Evolutionary conservation across 805 yeast species (phyloP), one percentile per base, ranked within the genome.

Genomic region (Candida peoriensis): DNA sequence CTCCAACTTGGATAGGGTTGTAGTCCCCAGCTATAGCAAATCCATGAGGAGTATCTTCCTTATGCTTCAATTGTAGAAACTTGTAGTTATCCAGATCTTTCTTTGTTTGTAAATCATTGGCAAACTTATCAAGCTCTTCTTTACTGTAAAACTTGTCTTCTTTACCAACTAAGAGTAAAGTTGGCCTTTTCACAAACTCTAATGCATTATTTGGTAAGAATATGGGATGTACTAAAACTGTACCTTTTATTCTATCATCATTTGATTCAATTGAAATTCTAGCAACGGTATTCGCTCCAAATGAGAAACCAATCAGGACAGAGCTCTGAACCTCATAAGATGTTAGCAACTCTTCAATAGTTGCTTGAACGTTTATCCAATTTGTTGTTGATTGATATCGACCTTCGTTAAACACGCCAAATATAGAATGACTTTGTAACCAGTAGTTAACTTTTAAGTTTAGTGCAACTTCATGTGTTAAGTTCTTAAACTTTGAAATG

Each of bases 1-100:
- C 55, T 3, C 61, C 61, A 8, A 60, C 54, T 20, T 38, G 45
- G 36, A 44, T 40, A 8, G 52, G 54, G 4, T 60, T 48, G 37
- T 63, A 63, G 35, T 63, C 68, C 6, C 68, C 66, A 27, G 61
- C 58, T 20, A 63, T 63, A 3, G 62, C 64, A 48, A 63, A 63
- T 3, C 68, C 67, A 43, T 63, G 68, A 5, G 68, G 68, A n/a
- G 61, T 41, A 7, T 41, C 43, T 8, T 37, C 25, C 34, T 54
- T 40, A 27, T 43, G 32, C 44, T 47, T 47, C 25, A 50, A 37
- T 31, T 46, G 50, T 2, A 42, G 16, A 27, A 18, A 42, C 28
- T 37, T 42, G 23, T 26, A 50, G 21, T 34, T 28, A n/a, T 22
- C 23, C 9, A 24, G 19, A 22, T 45, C 41, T 11, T 38, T 38